Conservation (phyloP, 257 asterid species). For the Verbascum thapsus region DNA sequence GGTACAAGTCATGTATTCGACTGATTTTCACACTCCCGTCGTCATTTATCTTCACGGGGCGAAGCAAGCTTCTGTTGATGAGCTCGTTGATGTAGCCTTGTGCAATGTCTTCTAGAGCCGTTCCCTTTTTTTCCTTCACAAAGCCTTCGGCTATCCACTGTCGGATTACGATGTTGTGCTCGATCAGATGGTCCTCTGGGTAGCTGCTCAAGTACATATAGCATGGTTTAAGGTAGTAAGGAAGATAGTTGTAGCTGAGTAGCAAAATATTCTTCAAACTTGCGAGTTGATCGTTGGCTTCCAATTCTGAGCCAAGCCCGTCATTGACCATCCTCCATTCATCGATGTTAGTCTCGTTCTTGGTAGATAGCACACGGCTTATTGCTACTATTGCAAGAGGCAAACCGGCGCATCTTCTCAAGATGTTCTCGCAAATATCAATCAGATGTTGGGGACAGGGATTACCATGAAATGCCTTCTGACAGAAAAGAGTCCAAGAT, state of each 20-base stretch:
- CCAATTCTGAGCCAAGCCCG: slow-evolving; percentile 45
- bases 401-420: slow-evolving; percentile 38
- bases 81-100: slow-evolving; percentile 49
- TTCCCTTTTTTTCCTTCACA: slow-evolving; percentile 29
- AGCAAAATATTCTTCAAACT: slow-evolving; percentile 34
- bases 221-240: slow-evolving; percentile 43
- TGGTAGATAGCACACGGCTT: slow-evolving; percentile 35
- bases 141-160: slow-evolving; percentile 46
- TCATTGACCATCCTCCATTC: slow-evolving; percentile 38
- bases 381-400: slow-evolving; percentile 37
- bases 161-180: slow-evolving; percentile 28
- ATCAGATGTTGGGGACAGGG: slow-evolving; percentile 32
- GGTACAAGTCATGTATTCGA: slow-evolving; percentile 37
- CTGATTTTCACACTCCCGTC: slow-evolving; percentile 40
- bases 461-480: slow-evolving; percentile 25
- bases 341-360: slow-evolving; percentile 22
- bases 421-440: slow-evolving; percentile 25
- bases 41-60: slow-evolving; percentile 28
- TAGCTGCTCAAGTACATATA: slow-evolving; percentile 37
- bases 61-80: slow-evolving; percentile 40
- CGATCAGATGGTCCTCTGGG: slow-evolving; percentile 43
- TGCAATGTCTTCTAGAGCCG: slow-evolving; percentile 42
- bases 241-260: slow-evolving; percentile 40
- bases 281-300: slow-evolving; percentile 32
- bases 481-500: slow-evolving; percentile 28